Base-by-base conservation (phyloP, 2,329 filamentous ascomycete species). In the Trichoderma koningiopsis region DNA sequence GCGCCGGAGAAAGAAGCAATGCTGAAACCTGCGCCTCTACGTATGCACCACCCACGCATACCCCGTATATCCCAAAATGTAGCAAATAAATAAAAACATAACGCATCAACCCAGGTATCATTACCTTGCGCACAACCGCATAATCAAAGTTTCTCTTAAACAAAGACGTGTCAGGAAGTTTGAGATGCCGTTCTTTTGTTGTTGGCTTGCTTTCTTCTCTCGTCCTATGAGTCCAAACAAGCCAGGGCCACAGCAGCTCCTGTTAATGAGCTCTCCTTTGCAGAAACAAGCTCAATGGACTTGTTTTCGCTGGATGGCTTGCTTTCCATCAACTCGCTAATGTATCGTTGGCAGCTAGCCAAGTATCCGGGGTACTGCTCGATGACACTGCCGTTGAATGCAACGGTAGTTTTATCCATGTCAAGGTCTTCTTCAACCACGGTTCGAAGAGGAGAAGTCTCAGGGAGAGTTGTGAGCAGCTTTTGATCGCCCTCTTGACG, bases 361-460 rank as follows among this genome's bases (percentile, higher is more conserved):
- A 86, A 82, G 77, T 93, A 95, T 8, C 83, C 82, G 0, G 92
- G 91, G 75, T 94, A 95, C 74, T 90, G 89, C 79, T 94, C 91
- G 63, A 94, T 89, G 61, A 95, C 91, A 33, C 89, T 91, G 56
- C 92, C 92, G 75, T 93, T 94, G 79, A 91, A 94, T 4, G 91
- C 91, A n/a, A 95, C 87, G 2, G 87, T 84, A 3, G 87, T 89
- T 68, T 81, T 80, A 40, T 77, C 75, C 8, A 85, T 76, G 55
- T 81, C 78, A 2, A 81, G 81, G 71, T 88, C 88, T 19, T 80
- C 80, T 72, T 89, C 87, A 0, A 86, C 81, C 43, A 85, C 84
- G 11, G 76, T 72, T 63, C 83, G 82, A 40, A 77, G 71, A 5
- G 76, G 68, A 14, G 81, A 80, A 22, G 73, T 75, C 11, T 76